Base-by-base conservation (phyloP, 169 alveolate species). In the Plasmodium vinckei region DNA sequence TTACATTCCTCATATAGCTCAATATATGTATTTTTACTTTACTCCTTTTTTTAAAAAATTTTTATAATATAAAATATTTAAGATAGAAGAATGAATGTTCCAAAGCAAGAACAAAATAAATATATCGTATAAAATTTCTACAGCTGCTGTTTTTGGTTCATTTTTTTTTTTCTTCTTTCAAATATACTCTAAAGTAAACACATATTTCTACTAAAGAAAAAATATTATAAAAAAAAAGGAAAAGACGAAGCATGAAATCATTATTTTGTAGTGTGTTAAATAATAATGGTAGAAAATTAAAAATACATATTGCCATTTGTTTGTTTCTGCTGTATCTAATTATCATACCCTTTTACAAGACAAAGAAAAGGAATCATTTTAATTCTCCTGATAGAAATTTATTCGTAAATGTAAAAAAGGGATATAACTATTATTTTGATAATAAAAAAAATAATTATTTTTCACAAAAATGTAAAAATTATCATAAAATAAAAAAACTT, bases 261-360 rank as follows among this genome's bases (percentile, higher is more conserved):
- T 64, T 57, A 61, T 59, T 54, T 56, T 53, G 42, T 42, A 63
- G 61, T 63, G 39, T 49, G 25, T 54, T 77, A 39, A 51, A 77
- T 39, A 33, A 75, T 75, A 75, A 63, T 77, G 88, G 88, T 63
- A 77, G 39, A 51, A 77, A 57, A 77, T 44, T 77, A 77, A 77
- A 63, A 77, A 77, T 77, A 27, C 42, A 64, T 51, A 56, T 77
- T 23, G 65, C 75, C 10, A 21, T 63, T 15, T 49, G 54, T 2
- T 77, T 77, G 75, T 46, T 77, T 42, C 23, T 77, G 47, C 57
- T 77, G n/a, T 77, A 57, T 25, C 27, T 33, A 33, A 33, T 77
- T 10, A 61, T 51, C 33, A 21, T 77, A 12, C 46, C 19, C 25
- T 33, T 56, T 12, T 57, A 21, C 27, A 77, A 44, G 68, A 61